Evolutionary conservation across 768 basidiomycete genomes (phyloP).

Genomic region (Lentinula lateritia): DNA sequence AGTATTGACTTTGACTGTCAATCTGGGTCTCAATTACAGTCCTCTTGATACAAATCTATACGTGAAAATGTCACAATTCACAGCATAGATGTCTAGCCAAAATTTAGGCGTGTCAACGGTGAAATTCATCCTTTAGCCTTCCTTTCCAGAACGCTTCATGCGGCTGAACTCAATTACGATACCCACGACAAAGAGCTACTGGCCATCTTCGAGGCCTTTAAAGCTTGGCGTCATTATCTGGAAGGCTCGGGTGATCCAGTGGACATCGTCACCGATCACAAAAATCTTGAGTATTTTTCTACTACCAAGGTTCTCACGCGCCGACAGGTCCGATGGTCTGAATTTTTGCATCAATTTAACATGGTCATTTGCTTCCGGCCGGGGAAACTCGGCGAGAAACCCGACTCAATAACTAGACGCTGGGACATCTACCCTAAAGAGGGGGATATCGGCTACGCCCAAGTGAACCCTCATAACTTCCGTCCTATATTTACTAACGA

Average conservation of each 20-base stretch:
- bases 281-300: background rate
- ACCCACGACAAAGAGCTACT: background rate
- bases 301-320: background rate
- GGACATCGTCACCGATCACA: background rate
- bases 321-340: background rate
- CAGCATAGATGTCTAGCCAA: no score
- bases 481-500: conserved; percentile 17
- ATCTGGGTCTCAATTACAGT: no score
- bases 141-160: conserved; percentile 17
- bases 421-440: conserved; percentile 22
- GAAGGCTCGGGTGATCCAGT: background rate
- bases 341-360: background rate
- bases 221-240: background rate
- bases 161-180: background rate
- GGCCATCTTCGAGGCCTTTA: background rate
- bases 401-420: conserved; percentile 19
- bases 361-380: background rate
- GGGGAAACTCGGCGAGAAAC: conserved; percentile 14
- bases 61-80: no score
- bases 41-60: no score
- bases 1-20: no score
- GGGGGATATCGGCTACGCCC: conserved; percentile 18
- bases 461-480: conserved; percentile 18
- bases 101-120: no score
- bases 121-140: conserved; percentile 35